phyloP scores from a whole-genome alignment of 208 protist species.

The Angomonas desouzai region DNA sequence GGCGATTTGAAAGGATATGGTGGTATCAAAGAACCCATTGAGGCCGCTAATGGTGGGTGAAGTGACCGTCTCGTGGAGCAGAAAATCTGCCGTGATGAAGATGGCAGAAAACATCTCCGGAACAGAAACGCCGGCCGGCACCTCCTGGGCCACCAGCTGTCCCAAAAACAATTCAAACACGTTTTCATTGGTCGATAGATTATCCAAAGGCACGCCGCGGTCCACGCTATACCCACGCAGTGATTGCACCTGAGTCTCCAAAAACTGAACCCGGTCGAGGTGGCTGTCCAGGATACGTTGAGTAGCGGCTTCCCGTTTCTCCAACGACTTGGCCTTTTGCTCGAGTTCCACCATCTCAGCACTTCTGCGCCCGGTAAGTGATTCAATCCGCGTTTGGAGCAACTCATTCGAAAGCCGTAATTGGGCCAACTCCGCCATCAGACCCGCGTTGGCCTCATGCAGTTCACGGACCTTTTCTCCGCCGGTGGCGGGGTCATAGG shows the following conservation, averaged over 20 bases:
- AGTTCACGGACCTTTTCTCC: conserved; percentile 69
- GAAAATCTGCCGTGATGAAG: conserved; percentile 87
- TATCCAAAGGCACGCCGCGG: conserved; percentile 35
- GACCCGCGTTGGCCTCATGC: conserved; percentile 69
- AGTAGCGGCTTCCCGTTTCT: conserved; percentile 46
- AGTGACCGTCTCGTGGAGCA: conserved; percentile 87
- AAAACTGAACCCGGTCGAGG: conserved; percentile 76
- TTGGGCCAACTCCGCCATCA: conserved; percentile 71
- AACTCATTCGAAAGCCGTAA: conserved; percentile 70
- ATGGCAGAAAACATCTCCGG: conserved; percentile 45
- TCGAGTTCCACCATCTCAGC: conserved; percentile 31
- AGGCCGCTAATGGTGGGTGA: conserved; percentile 74
- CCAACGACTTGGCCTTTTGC: conserved; percentile 29
- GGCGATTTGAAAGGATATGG: conserved; percentile 73
- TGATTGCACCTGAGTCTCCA: conserved; percentile 84
- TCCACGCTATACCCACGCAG: conserved; percentile 75
- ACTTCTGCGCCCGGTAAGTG: conserved; percentile 24
- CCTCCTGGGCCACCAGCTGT: conserved; percentile 72
- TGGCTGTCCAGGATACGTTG: conserved; percentile 61
- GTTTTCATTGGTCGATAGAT: conserved; percentile 52
- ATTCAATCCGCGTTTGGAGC: conserved; percentile 48
- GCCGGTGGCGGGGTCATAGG: conserved; percentile 27
- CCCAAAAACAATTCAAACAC: conserved; percentile 90
- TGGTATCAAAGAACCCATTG: conserved; percentile 89
- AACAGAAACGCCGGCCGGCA: conserved; percentile 34